Base-by-base conservation (phyloP, 139 green algal species). In the Volvox reticuliferus region DNA sequence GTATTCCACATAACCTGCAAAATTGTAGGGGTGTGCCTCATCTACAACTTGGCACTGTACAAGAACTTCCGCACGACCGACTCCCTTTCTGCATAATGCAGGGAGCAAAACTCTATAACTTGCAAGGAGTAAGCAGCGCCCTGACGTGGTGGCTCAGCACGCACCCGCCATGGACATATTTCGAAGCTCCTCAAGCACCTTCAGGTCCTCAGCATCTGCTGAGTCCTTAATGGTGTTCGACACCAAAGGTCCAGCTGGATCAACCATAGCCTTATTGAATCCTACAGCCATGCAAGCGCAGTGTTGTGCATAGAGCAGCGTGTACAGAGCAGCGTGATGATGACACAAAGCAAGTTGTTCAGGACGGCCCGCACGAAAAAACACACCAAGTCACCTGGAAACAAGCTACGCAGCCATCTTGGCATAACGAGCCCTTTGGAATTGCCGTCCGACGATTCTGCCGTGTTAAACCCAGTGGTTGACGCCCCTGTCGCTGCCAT, bases 1-100 rank as follows among this genome's bases (percentile, higher is more conserved):
- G 86, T 90, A 90, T 32, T 90, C 86, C 30, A 90, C 86, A n/a
- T 90, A 90, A 0, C 86, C 86, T 90, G 82, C 5, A 55, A 55
- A 55, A 55, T 55, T 5, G 44, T 55, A 55, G 5, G 44, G 44
- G 44, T 55, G 44, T 9, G 44, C 44, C 9, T 55, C 44, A 55
- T 55, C 9, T 55, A 55, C 9, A 55, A 9, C 44, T 55, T 55
- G 5, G 44, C 5, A 55, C 44, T 55, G 44, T 55, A 55, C 44
- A 5, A 55, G 44, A 55, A 5, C 44, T 55, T 55, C 44, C 44
- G n/a, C n/a, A 55, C 44, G 44, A 55, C 44, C 44, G 9, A 55
- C 44, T 55, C 5, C 9, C 44, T 55, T 55, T 9, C 9, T 55
- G 44, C 44, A 55, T 9, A 55, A 9, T 55, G 44, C 44, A 9